These are phyloP conservation scores for Cystobasidiaceae sp. DNA, from an alignment of 1,284 basidiomycete genomes.

Conservation along the genomic window DNA sequence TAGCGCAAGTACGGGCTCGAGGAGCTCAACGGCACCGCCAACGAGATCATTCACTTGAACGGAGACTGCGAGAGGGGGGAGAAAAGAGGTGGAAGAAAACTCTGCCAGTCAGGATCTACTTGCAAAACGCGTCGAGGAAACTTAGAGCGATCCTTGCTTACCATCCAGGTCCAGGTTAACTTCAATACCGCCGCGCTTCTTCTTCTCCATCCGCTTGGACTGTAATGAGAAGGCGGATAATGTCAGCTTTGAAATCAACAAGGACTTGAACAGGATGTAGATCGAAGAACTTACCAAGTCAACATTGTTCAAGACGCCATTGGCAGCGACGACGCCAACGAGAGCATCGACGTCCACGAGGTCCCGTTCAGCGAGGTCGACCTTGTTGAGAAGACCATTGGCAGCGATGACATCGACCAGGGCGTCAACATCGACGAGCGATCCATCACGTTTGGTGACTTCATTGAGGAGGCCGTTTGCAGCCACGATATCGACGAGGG, in stretches of 20 bases:
- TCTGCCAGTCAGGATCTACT: not conserved
- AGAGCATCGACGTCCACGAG: not conserved
- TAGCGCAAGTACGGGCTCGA: not conserved
- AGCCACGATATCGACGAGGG: not conserved
- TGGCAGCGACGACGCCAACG: not conserved
- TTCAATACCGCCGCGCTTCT: not conserved
- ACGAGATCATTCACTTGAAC: not conserved
- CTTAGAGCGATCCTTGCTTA: too few relatives aligned
- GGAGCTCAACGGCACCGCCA: not conserved
- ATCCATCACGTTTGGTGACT: not conserved
- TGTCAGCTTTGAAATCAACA: not conserved
- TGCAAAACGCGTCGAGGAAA: not conserved
- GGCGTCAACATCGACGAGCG: constrained; percentile 7
- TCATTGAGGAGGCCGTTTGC: not conserved
- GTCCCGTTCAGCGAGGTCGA: not conserved
- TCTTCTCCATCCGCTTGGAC: not conserved
- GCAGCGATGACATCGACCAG: not conserved
- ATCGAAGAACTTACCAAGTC: not conserved
- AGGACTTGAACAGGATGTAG: too few relatives aligned
- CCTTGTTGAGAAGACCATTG: not conserved
- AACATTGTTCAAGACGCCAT: not conserved
- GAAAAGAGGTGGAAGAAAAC: not conserved
- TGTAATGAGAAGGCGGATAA: not conserved
- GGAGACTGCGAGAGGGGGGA: not conserved
- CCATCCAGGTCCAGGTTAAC: not conserved